These are phyloP conservation scores for Thalassiosira livingstoniorum DNA, from an alignment of 352 stramenopile species.

Conservation along the genomic window DNA sequence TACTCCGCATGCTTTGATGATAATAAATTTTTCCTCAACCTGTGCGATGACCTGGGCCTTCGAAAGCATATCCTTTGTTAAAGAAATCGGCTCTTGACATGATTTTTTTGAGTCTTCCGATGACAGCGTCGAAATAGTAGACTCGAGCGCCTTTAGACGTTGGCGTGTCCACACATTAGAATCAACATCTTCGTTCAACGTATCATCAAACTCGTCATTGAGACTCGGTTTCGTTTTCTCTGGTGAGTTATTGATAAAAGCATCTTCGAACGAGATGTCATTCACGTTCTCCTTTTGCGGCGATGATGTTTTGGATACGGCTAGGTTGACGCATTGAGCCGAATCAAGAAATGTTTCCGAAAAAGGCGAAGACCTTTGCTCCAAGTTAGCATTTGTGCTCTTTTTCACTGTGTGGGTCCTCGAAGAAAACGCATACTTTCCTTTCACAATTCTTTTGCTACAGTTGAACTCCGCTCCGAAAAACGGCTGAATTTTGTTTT, in stretches of 20 bases:
- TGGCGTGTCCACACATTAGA: constrained; percentile 40
- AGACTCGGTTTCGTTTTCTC: background rate
- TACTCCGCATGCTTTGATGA: constrained; percentile 76
- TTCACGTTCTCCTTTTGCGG: constrained; percentile 19
- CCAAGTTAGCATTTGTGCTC: background rate
- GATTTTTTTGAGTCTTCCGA: background rate
- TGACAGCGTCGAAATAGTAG: constrained; percentile 28
- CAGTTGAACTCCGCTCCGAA: background rate
- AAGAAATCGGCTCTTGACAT: constrained; percentile 33
- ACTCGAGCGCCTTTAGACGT: constrained; percentile 45
- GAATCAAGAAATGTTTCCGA: constrained; percentile 48
- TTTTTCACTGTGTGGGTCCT: background rate
- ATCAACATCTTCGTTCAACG: constrained; percentile 13
- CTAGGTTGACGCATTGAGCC: background rate
- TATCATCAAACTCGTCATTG: constrained; percentile 6
- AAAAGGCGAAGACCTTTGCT: constrained; percentile 37
- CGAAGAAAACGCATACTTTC: constrained; percentile 13
- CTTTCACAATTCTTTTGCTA: constrained; percentile 26
- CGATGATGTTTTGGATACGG: no score
- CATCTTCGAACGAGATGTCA: constrained; percentile 48
- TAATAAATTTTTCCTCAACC: constrained; percentile 92
- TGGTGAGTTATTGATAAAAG: constrained; percentile 38
- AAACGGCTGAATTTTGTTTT: background rate
- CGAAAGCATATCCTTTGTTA: constrained; percentile 86
- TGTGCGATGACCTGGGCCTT: constrained; percentile 88